Conservation (phyloP, 177 flowering plant species). For the Vitis hybrid region DNA sequence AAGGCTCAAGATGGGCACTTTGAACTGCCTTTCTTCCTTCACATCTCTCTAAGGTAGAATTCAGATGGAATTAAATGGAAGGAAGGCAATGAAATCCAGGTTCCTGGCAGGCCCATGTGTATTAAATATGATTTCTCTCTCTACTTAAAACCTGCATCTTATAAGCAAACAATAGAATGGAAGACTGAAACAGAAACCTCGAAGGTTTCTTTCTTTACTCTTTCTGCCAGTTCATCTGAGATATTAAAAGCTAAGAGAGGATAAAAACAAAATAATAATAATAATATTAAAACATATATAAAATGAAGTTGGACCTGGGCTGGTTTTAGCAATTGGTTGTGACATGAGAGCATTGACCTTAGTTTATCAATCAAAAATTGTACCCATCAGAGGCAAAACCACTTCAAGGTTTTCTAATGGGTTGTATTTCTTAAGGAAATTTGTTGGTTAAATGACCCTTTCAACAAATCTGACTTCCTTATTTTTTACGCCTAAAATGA, state of each 20-base stretch:
- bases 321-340: slow-evolving; percentile 6
- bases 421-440: too few relatives aligned
- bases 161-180: slow-evolving; percentile 6
- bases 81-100: slow-evolving; percentile 17
- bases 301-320: slow-evolving; percentile 17
- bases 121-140: slow-evolving; percentile 17
- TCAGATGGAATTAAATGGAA: slow-evolving; percentile 3
- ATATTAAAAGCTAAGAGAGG: slow-evolving; percentile 16
- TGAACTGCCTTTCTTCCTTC: slow-evolving; percentile 4
- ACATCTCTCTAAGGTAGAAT: slow-evolving; percentile 6
- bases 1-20: slow-evolving; percentile 13
- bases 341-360: slow-evolving; percentile 11
- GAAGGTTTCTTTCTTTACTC: slow-evolving; percentile 16
- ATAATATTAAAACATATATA: not conserved
- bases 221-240: slow-evolving; percentile 43
- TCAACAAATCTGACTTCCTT: too few relatives aligned
- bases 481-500: too few relatives aligned
- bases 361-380: too few relatives aligned
- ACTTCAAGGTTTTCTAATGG: not conserved
- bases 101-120: slow-evolving; percentile 21
- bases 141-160: slow-evolving; percentile 12
- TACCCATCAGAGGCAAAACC: not conserved
- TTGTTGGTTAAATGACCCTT: too few relatives aligned
- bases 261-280: not conserved
- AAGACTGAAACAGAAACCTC: slow-evolving; percentile 17